Evolutionary conservation across 2,329 filamentous ascomycete genomes (phyloP), one percentile per base, ranked within the genome.

Genomic region (Colletotrichum sp.): DNA sequence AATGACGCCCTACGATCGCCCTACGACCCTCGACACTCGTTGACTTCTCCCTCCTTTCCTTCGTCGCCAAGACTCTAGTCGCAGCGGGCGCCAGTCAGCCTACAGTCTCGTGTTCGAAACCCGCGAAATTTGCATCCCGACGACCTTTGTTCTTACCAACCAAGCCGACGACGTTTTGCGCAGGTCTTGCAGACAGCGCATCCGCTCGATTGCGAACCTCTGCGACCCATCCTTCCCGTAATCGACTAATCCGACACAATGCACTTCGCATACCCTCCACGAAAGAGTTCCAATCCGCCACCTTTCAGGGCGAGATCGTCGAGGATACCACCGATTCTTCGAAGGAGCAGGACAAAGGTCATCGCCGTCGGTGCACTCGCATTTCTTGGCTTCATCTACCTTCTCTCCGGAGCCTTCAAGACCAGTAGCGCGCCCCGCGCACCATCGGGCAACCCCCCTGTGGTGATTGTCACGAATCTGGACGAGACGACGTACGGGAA

Each of bases 211-310:
- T 44, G 74, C 57, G 28, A 63, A 64, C n/a, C 24, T 24, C 26
- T 30, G 21, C 24, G 18, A 62, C 18, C 30, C 39, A 32, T 34
- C 18, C 49, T 68, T 74, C 28, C 28, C 30, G 34, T 32, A 64
- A 63, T 52, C 60, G 15, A 30, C 18, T 65, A 26, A 55, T 59
- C 57, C 77, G 72, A 78, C 81, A 88, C 81, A 80, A 97, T 98
- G 95, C 96, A 98, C 85, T 96, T 96, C 89, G 95, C 96, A 78
- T 93, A 98, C 81, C 96, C 96, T 71, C 92, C 95, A 81, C 94
- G 96, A 85, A 98, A 96, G 87, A 92, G 91, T 82, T 96, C 95
- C 79, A 92, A 94, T 82, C 92, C 94, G 79, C 92, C 93, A 79
- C 93, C 93, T 34, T 96, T 95, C 86, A 89, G 90, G 78, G 89